Evolutionary conservation across 1,284 basidiomycete genomes (phyloP).

Genomic region (Cryptococcus sp.): DNA sequence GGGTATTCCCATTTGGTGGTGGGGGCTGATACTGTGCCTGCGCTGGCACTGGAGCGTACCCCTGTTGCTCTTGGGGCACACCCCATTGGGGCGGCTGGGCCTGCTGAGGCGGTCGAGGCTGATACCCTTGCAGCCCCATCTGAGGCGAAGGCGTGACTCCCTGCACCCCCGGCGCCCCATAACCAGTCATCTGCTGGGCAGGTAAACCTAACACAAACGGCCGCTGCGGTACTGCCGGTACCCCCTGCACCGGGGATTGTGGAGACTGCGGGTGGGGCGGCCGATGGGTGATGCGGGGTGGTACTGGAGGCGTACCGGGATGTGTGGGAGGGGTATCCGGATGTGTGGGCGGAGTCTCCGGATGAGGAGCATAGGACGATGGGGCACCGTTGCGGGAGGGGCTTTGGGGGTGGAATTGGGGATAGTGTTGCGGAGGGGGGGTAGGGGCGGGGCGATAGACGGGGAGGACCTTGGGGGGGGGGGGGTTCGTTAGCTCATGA

Average conservation of each 20-base stretch:
- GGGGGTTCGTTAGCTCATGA: neutral
- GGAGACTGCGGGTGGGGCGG: slow-evolving; percentile 8
- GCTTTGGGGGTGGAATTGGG: slow-evolving; percentile 11
- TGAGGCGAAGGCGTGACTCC: slow-evolving; percentile 12
- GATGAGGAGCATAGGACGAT: slow-evolving; percentile 6
- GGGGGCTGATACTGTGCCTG: too few species aligned
- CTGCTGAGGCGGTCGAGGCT: neutral
- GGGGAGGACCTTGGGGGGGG: slow-evolving; percentile 17
- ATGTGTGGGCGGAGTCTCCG: slow-evolving; percentile 5
- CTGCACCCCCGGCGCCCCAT: slow-evolving; percentile 4
- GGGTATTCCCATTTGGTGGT: too few species aligned
- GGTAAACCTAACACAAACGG: slow-evolving; percentile 9
- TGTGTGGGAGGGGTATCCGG: slow-evolving; percentile 8
- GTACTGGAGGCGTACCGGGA: slow-evolving; percentile 21
- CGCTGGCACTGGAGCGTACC: too few species aligned
- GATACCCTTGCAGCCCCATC: slow-evolving; percentile 1
- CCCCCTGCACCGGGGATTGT: neutral
- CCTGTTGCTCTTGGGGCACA: too few species aligned
- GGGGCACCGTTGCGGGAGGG: slow-evolving; percentile 19
- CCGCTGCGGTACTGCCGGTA: slow-evolving; percentile 7
- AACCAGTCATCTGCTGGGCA: neutral
- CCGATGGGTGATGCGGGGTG: slow-evolving; percentile 19
- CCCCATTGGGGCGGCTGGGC: neutral
- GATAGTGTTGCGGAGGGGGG: slow-evolving; percentile 27
- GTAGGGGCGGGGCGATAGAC: slow-evolving; percentile 33